Base-by-base conservation (phyloP, 78 protist genomes). In the Bigelowiella natans region DNA sequence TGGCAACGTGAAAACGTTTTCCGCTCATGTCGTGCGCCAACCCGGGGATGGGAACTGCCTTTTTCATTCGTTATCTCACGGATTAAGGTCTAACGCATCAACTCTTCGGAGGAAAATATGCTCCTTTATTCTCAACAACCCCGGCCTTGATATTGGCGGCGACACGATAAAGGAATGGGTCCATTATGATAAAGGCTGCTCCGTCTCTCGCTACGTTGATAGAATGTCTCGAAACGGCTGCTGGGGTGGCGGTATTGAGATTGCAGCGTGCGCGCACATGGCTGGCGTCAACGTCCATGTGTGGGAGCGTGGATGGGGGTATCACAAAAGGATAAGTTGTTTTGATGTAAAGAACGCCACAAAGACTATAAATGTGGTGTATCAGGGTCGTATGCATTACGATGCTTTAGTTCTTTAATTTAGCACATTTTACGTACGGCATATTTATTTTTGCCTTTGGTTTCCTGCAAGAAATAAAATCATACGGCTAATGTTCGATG, bases 231-330 rank as follows among this genome's bases (percentile, higher is more conserved):
- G 29, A 37, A 2, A 31, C 30, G 37, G 86, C 2, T 0, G 0
- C 3, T 88, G 91, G 91, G 91, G 91, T 31, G 91, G 91, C 1
- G 91, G 91, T 34, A 64, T 88, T 39, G 91, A 88, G 39, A 51
- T 88, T 30, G 91, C 91, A n/a, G 85, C 86, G 1, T 28, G 11
- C 37, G 39, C 86, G 34, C 37, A 63, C 2, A 1, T 88, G 26
- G 37, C 40, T 37, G 18, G 30, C 29, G 84, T 40, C 36, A 88
- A 88, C 85, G 85, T 88, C 1, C 0, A 31, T 82, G 91, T 88
- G 11, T 88, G 36, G 1, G 39, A 88, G 85, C 3, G 0, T 0
- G 1, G 37, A 2, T 63, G 84, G 40, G 39, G n/a, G 1, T 36
- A 36, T 1, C 37, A 30, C 85, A 51, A 64, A 38, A 82, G 91